Base-by-base conservation (phyloP, 1,284 basidiomycete species). In the Apiotrichum sp. region DNA sequence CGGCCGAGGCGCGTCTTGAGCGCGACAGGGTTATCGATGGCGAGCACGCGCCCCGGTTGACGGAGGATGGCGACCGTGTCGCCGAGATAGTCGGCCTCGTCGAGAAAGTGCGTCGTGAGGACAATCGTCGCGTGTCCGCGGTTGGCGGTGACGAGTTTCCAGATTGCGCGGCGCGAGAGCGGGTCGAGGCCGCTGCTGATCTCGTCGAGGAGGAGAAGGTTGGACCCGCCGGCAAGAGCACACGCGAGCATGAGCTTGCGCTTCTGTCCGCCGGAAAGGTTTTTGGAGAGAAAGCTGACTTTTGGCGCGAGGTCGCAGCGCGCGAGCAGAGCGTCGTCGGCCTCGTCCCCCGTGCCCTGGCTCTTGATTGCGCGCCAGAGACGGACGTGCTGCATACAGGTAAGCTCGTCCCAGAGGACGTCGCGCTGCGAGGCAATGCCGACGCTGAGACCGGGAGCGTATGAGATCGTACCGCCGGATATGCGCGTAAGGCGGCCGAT, bases 351-450 rank as follows among this genome's bases (percentile, higher is more conserved):
- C 7, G 66, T 62, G 31, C 52, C 63, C 3, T 79, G 14, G 29
- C 47, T 39, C 70, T 90, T 90, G 66, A 89, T 80, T 4, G 84
- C 83, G 36, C 77, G 79, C 87, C 88, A 90, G 13, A 89, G 79
- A 2, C 79, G 78, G 29, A 89, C 77, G 3, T 86, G 89, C 71
- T 89, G 84, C 53, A 83, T 77, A 66, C 86, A 88, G 1, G 84
- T 82, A 31, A 90, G 77, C 58, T 89, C 86, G 2, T 86, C 82
- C 73, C 88, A 88, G 1, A 90, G 78, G 2, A 90, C 87, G 62
- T 89, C 88, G 75, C 87, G 87, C 74, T 90, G 88, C 0, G 86
- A 86, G 0, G 89, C 88, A 53, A 89, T 84, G 6, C 88, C 87
- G 14, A 89, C 73, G 46, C 56, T 59, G 50, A 58, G 62, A 55